phyloP scores from a whole-genome alignment of 1,284 basidiomycete species.

The Gymnopus androsaceus region DNA sequence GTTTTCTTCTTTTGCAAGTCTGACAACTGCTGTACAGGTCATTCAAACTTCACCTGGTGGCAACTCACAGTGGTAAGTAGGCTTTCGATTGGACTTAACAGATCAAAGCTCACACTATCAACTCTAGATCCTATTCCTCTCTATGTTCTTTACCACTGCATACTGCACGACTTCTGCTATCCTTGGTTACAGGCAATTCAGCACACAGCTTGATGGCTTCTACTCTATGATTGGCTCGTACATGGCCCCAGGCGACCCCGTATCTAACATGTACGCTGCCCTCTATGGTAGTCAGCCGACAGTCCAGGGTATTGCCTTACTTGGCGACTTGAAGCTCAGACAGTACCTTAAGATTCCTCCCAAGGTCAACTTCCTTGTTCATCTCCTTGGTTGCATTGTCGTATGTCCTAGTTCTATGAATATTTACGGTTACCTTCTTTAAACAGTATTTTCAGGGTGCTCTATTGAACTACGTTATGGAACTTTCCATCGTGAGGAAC shows the following conservation, averaged over 20 bases:
- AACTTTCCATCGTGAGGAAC: slow-evolving; percentile 14
- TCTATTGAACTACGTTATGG: slow-evolving; percentile 16
- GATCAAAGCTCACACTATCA: not conserved
- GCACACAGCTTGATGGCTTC: slow-evolving; percentile 5
- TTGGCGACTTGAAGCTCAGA: slow-evolving; percentile 8
- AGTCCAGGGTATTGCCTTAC: slow-evolving; percentile 2
- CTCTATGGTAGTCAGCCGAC: slow-evolving; percentile 12
- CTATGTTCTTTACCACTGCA: slow-evolving; percentile 20
- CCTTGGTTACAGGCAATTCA: slow-evolving; percentile 19
- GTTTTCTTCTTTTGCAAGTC: not conserved
- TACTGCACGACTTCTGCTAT: slow-evolving; percentile 22
- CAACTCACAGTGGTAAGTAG: slow-evolving; percentile 13
- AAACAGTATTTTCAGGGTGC: not conserved
- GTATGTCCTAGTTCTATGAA: not conserved
- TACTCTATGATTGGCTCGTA: slow-evolving; percentile 7
- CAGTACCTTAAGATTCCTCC: slow-evolving; percentile 11
- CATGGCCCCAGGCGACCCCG: slow-evolving; percentile 9
- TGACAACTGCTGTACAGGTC: not conserved
- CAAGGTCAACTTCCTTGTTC: slow-evolving; percentile 11
- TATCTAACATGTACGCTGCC: slow-evolving; percentile 11
- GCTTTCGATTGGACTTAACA: not conserved
- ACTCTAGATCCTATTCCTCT: slow-evolving; percentile 17
- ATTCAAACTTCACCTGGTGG: slow-evolving; percentile 23
- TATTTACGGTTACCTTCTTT: too few species aligned
- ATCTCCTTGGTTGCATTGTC: slow-evolving; percentile 3